phyloP scores from a whole-genome alignment of 2,329 filamentous ascomycete species.

The Plenodomus lindquistii region DNA sequence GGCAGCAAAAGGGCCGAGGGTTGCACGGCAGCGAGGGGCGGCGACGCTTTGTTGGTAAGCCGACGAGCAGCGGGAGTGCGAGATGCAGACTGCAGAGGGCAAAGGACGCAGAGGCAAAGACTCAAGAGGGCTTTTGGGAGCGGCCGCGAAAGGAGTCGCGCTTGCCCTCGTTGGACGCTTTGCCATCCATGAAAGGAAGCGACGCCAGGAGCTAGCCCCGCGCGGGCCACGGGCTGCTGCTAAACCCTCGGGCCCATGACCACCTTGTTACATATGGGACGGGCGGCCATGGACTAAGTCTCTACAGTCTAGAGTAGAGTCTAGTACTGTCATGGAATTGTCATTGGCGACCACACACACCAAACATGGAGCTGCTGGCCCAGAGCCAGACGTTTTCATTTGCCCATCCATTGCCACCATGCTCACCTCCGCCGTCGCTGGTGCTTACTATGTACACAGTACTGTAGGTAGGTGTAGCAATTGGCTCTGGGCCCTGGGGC shows the following conservation, averaged over 20 bases:
- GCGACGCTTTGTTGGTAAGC: conserved; percentile 18
- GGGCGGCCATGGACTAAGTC: too few species aligned
- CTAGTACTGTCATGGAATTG: too few species aligned
- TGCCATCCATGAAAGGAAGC: conserved; percentile 20
- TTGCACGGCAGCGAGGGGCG: conserved; percentile 31
- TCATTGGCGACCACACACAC: too few species aligned
- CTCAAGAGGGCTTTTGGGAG: conserved; percentile 16
- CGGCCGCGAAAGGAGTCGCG: conserved; percentile 26
- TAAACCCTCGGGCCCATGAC: too few species aligned
- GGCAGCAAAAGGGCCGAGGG: conserved; percentile 11
- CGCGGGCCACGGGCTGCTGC: conserved; percentile 17
- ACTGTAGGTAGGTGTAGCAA: too few species aligned
- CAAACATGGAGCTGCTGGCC: too few species aligned
- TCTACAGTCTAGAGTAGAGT: too few species aligned
- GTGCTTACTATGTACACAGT: too few species aligned
- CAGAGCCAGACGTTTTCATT: too few species aligned
- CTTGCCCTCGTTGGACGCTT: conserved; percentile 14
- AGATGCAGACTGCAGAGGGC: conserved; percentile 15
- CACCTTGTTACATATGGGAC: too few species aligned
- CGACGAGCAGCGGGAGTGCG: conserved; percentile 8
- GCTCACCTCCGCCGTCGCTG: too few species aligned
- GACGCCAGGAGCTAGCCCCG: conserved; percentile 19
- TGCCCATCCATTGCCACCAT: too few species aligned
- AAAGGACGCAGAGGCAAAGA: conserved; percentile 17
- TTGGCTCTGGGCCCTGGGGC: conserved; percentile 13